These are phyloP conservation scores for Leccinum ochraceum DNA, from an alignment of 768 basidiomycete species.

Conservation along the genomic window DNA sequence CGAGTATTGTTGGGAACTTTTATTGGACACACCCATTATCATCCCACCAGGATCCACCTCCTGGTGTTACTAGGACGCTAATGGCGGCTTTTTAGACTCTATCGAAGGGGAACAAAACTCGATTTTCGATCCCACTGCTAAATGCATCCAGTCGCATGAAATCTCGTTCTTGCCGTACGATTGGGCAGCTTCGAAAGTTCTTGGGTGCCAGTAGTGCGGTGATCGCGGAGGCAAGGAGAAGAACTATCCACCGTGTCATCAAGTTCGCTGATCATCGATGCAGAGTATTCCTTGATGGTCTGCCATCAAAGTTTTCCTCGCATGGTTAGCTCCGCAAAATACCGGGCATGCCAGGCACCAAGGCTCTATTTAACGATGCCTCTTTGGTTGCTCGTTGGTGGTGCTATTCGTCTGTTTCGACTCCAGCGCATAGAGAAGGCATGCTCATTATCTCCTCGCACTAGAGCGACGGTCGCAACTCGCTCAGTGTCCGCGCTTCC, in stretches of 20 bases:
- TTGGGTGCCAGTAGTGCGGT: slow-evolving; percentile 1
- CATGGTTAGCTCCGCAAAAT: not conserved
- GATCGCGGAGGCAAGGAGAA: slow-evolving; percentile 2
- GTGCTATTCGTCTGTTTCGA: not conserved
- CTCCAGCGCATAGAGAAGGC: not conserved
- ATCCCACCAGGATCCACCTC: slow-evolving; percentile 29
- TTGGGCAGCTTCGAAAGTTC: not conserved
- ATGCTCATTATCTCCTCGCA: slow-evolving; percentile 5
- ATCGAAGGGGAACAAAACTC: too few relatives aligned
- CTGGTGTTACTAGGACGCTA: too few relatives aligned
- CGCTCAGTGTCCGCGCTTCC: not conserved
- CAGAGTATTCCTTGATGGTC: not conserved
- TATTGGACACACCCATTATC: slow-evolving; percentile 53
- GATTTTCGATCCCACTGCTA: not conserved
- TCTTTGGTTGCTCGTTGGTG: not conserved
- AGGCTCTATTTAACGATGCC: slow-evolving; percentile 1
- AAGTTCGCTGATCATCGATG: slow-evolving; percentile 2
- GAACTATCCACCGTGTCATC: not conserved
- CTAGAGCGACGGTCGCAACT: slow-evolving; percentile 3
- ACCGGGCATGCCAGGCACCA: not conserved
- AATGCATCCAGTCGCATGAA: not conserved
- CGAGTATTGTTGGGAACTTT: slow-evolving; percentile 38
- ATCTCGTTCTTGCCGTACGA: not conserved
- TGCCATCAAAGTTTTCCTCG: not conserved
- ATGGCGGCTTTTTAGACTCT: too few relatives aligned